Percentiles rank a stretch among this genome's conserved stretches.
These are phyloP conservation scores for Fusarium compactum DNA, from an alignment of 2,329 filamentous ascomycete genomes.

Conservation along the genomic window DNA sequence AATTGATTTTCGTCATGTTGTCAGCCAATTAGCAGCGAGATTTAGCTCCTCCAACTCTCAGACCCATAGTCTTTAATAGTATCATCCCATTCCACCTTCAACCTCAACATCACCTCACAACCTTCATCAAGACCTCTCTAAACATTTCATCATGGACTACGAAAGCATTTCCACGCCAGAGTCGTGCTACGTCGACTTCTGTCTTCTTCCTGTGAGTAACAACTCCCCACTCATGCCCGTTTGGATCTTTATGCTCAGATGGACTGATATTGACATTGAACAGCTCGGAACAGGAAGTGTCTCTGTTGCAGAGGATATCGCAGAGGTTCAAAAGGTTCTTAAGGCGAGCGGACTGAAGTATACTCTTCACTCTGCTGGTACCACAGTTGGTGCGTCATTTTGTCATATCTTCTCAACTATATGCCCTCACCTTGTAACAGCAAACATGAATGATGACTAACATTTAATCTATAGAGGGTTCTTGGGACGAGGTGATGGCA, in stretches of 20 bases:
- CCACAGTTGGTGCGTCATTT: constrained; percentile 80
- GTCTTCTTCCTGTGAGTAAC: constrained; percentile 79
- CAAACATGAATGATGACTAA: background rate
- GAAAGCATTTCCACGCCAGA: constrained; percentile 71
- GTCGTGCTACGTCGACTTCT: constrained; percentile 89
- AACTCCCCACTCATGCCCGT: background rate
- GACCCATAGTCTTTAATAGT: constrained; percentile 8
- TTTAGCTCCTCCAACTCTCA: constrained; percentile 4
- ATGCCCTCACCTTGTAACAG: background rate
- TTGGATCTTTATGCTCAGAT: background rate
- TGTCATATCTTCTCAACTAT: background rate
- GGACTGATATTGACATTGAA: constrained; percentile 11
- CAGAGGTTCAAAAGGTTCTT: constrained; percentile 87
- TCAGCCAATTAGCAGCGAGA: constrained; percentile 36
- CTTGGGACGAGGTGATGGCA: constrained; percentile 88
- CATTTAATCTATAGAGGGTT: constrained; percentile 73
- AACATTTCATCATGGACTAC: constrained; percentile 57
- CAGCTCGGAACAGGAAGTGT: constrained; percentile 83
- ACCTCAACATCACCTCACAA: background rate
- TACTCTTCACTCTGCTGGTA: constrained; percentile 93
- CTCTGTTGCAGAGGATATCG: constrained; percentile 86
- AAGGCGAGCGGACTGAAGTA: constrained; percentile 84
- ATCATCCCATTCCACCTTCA: background rate
- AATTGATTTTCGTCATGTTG: constrained; percentile 11
- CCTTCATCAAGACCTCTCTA: background rate